Conservation (phyloP, 140 eudicot genomes). For the Bidens hawaiensis region DNA sequence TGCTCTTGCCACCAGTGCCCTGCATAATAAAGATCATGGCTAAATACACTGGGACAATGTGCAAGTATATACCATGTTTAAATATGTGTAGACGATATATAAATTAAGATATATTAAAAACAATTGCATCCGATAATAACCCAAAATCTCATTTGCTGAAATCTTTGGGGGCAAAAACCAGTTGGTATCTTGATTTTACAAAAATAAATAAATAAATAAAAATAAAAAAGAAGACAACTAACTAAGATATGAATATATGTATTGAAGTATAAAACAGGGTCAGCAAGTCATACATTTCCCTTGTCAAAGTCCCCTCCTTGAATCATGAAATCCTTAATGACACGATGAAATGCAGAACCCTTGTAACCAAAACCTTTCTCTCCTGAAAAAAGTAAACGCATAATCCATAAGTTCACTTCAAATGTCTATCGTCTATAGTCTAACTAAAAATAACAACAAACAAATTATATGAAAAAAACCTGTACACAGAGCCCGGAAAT, state of each 20-base stretch:
- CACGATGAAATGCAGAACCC: conserved; percentile 92
- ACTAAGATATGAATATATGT: not conserved
- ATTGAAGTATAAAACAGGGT: not conserved
- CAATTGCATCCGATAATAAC: not conserved
- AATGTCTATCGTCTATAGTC: not conserved
- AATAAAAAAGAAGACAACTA: too few relatives aligned
- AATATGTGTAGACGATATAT: not conserved
- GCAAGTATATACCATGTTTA: not conserved
- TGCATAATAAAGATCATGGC: conserved; percentile 17
- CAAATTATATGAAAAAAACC: conserved; percentile 35
- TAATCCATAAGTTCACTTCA: not conserved
- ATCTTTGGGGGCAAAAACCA: not conserved
- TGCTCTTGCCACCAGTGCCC: conserved; percentile 99
- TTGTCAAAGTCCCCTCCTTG: conserved; percentile 96
- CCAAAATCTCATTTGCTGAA: not conserved
- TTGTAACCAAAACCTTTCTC: conserved; percentile 96
- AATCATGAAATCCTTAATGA: conserved; percentile 93
- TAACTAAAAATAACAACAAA: not conserved
- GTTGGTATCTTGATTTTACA: not conserved
- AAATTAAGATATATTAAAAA: not conserved
- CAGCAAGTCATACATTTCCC: conserved; percentile 64
- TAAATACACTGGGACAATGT: not conserved
- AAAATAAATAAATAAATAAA: conserved; percentile 3
- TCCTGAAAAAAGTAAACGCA: conserved; percentile 36
- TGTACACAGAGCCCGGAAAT: conserved; percentile 96